Percentiles rank a stretch among this genome's conserved stretches.
phyloP scores from a whole-genome alignment of 225 moss, liverwort and hornwort species.

The Lunularia cruciata region DNA sequence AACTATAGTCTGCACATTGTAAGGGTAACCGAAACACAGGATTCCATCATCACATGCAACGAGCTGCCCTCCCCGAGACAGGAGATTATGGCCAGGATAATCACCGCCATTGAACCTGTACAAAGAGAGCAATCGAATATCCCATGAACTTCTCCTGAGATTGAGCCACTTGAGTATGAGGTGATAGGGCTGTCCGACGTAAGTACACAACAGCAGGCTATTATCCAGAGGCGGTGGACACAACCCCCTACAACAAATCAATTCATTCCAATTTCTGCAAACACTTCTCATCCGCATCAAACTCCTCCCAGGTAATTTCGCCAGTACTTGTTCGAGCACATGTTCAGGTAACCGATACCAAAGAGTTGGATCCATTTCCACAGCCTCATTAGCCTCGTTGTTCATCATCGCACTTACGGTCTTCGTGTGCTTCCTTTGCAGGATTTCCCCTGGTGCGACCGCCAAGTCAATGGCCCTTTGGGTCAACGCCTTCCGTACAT shows the following conservation, averaged over 20 bases:
- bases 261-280: not conserved
- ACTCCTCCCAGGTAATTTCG: constrained; percentile 5
- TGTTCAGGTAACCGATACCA: constrained; percentile 1
- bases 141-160: constrained; percentile 8
- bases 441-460: too few species aligned
- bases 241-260: not conserved
- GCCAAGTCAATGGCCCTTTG: too few species aligned
- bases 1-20: constrained; percentile 12
- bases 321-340: not conserved
- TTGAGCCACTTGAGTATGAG: constrained; percentile 18
- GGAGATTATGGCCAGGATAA: constrained; percentile 16
- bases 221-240: constrained; percentile 11
- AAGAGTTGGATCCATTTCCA: constrained; percentile 1
- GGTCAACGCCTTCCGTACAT: too few species aligned
- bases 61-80: not conserved
- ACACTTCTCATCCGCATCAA: constrained; percentile 22
- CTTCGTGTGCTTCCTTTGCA: too few species aligned
- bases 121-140: constrained; percentile 13
- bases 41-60: constrained; percentile 16
- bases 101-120: constrained; percentile 15
- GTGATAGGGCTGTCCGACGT: not conserved
- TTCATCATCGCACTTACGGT: too few species aligned
- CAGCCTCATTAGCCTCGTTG: too few species aligned
- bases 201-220: constrained; percentile 1
- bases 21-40: constrained; percentile 13